These are phyloP conservation scores for Haplosporangium gracile DNA, from an alignment of 192 early-diverging fungal genomes.

Conservation along the genomic window DNA sequence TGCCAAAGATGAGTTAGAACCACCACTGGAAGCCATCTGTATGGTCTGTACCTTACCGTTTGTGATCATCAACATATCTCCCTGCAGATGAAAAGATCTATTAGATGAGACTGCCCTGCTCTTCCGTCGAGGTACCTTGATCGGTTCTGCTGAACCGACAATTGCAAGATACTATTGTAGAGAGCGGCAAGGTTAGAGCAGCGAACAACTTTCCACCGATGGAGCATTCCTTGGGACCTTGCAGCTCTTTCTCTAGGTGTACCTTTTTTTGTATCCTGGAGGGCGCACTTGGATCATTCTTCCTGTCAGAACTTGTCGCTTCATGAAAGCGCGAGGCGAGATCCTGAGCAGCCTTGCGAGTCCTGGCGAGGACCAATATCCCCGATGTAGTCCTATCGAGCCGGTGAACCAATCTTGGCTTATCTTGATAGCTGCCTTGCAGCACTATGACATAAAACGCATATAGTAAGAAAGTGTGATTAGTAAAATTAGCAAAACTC, in stretches of 20 bases:
- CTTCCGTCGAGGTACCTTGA: background rate
- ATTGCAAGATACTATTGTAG: constrained; percentile 28
- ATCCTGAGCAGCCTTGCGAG: constrained; percentile 42
- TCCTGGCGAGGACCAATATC: constrained; percentile 34
- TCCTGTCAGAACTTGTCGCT: background rate
- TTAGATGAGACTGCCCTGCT: background rate
- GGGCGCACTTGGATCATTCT: background rate
- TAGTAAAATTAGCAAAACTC: background rate
- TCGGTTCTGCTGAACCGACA: constrained; percentile 6
- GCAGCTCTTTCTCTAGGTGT: background rate
- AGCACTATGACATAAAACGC: background rate
- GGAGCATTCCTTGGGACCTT: too few species aligned
- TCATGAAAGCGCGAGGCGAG: constrained; percentile 24
- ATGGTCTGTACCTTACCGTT: constrained; percentile 15
- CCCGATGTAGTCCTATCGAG: constrained; percentile 39
- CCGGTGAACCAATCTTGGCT: constrained; percentile 34
- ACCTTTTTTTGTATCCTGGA: constrained; percentile 33
- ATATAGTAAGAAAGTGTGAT: background rate
- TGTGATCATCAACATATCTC: constrained; percentile 6
- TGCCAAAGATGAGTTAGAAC: background rate
- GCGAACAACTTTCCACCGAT: background rate
- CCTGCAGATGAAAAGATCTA: background rate
- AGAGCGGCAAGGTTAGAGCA: background rate
- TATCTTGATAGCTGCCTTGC: constrained; percentile 15
- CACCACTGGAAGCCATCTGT: background rate